A percentile compares a stretch with the other conserved stretches of the same genome.
Evolutionary conservation across 257 asterid genomes (phyloP).

Genomic region (Ilex aquifolium): DNA sequence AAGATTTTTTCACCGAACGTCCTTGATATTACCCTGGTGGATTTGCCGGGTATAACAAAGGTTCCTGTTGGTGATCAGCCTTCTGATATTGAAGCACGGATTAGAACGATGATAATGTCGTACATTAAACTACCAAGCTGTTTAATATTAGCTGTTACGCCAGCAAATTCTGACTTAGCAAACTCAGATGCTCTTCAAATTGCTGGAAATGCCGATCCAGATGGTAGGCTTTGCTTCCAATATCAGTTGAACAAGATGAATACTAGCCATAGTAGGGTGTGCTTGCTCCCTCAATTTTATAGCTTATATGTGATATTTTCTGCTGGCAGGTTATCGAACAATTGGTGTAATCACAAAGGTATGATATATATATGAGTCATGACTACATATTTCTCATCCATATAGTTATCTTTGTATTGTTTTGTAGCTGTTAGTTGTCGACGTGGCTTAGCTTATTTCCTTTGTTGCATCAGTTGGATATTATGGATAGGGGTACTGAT

Average conservation of each 20-base stretch:
- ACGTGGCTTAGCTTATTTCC: constrained; percentile 3
- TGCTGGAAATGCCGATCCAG: constrained; percentile 96
- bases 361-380: background rate
- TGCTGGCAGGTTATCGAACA: constrained; percentile 75
- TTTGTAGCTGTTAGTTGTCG: background rate
- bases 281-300: constrained; percentile 5
- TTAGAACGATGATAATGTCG: constrained; percentile 92
- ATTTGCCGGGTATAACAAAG: constrained; percentile 92
- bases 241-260: background rate
- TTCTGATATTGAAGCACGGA: constrained; percentile 88
- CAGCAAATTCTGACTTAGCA: constrained; percentile 93
- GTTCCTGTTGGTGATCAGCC: constrained; percentile 99
- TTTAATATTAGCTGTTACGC: constrained; percentile 87
- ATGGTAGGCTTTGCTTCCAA: constrained; percentile 40
- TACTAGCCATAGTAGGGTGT: background rate
- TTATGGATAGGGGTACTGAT: constrained; percentile 98
- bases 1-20: constrained; percentile 91
- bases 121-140: constrained; percentile 64
- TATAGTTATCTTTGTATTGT: background rate
- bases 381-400: background rate
- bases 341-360: constrained; percentile 98
- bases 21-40: constrained; percentile 91
- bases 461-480: constrained; percentile 73
- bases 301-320: constrained; percentile 20
- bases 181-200: constrained; percentile 99